A percentile compares a stretch with the other conserved stretches of the same genome.
Conservation (phyloP, 176 grass and related monocot genomes). For the Pontederia paniculata region DNA sequence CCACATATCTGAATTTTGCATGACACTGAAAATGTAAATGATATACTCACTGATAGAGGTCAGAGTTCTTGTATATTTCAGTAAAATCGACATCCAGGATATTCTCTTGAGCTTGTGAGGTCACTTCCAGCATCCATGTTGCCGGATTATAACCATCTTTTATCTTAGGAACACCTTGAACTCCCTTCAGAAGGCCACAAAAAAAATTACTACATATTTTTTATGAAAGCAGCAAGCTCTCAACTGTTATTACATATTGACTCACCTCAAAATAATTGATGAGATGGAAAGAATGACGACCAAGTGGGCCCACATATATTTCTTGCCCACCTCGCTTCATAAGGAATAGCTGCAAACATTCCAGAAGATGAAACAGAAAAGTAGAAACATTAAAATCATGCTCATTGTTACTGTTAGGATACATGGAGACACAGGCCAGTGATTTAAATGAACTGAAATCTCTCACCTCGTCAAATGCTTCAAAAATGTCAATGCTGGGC, state of each 20-base stretch:
- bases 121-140: conserved; percentile 86
- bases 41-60: conserved; percentile 50
- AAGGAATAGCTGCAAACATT: conserved; percentile 45
- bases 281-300: conserved; percentile 57
- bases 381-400: too few species aligned
- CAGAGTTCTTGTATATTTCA: conserved; percentile 53
- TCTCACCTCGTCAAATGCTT: conserved; percentile 85
- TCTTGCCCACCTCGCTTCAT: conserved; percentile 95
- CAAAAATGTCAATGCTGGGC: conserved; percentile 96
- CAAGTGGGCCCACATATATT: conserved; percentile 86
- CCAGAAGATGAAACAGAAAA: too few species aligned
- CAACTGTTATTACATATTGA: not conserved
- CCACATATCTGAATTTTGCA: not conserved
- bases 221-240: too few species aligned
- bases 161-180: conserved; percentile 56
- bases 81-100: conserved; percentile 40
- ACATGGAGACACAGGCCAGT: too few species aligned
- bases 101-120: conserved; percentile 56
- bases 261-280: conserved; percentile 83
- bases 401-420: too few species aligned
- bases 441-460: not conserved
- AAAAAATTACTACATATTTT: not conserved
- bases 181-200: conserved; percentile 27
- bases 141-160: conserved; percentile 73
- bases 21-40: too few species aligned